Conservation (phyloP, 352 stramenopile genomes). For the Pythium oligandrum region DNA sequence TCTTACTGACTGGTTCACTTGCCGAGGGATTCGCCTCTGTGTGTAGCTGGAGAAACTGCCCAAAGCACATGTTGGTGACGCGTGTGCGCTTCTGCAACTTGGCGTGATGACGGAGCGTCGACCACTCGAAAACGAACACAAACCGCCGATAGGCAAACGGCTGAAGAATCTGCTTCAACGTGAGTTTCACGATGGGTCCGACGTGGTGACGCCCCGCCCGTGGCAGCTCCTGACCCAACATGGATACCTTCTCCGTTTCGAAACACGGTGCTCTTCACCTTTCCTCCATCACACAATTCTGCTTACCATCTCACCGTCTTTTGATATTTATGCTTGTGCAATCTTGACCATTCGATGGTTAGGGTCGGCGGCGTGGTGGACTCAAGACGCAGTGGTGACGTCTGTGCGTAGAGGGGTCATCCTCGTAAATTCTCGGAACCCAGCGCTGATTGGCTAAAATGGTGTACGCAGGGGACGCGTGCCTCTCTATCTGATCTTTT, state of each 20-base stretch:
- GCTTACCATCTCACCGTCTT: neutral
- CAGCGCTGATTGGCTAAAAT: too few species aligned
- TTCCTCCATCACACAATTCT: neutral
- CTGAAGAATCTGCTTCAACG: slow-evolving; percentile 11
- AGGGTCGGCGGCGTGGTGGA: slow-evolving; percentile 4
- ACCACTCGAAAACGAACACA: too few species aligned
- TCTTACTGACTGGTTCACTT: too few species aligned
- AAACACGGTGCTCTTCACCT: neutral
- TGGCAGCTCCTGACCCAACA: slow-evolving; percentile 11
- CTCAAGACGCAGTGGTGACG: slow-evolving; percentile 43
- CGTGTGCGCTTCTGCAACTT: too few species aligned
- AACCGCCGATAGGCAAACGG: too few species aligned
- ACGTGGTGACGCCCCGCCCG: slow-evolving; percentile 11
- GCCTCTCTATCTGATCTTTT: slow-evolving; percentile 23
- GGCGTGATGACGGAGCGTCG: too few species aligned
- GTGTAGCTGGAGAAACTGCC: too few species aligned
- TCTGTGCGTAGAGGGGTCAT: slow-evolving; percentile 34
- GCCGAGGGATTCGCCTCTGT: too few species aligned
- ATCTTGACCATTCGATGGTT: slow-evolving; percentile 17
- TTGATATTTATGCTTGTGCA: slow-evolving; percentile 16
- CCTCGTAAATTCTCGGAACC: neutral
- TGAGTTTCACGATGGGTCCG: neutral
- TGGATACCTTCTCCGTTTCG: slow-evolving; percentile 7
- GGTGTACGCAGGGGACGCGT: neutral
- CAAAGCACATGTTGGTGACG: too few species aligned